Percentiles rank a stretch among this genome's conserved stretches.
Evolutionary conservation across 352 stramenopile genomes (phyloP).

Genomic region (Globisporangium orthogonon): DNA sequence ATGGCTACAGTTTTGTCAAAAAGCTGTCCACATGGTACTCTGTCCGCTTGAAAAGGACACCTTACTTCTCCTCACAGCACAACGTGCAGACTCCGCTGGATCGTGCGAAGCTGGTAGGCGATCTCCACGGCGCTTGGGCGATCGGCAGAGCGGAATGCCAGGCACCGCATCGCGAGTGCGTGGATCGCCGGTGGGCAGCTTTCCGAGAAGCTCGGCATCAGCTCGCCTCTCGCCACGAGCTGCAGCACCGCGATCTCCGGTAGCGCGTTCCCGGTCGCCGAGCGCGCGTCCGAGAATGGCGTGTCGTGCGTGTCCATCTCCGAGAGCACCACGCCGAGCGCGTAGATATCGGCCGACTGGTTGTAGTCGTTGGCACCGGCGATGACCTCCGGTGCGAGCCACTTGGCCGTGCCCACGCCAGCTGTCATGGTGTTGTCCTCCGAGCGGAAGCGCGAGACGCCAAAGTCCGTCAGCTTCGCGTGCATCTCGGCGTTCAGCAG

Average conservation of each 20-base stretch:
- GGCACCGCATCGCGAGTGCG: slow-evolving; percentile 23
- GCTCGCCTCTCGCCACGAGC: slow-evolving; percentile 26
- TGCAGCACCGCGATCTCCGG: slow-evolving; percentile 32
- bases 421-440: slow-evolving; percentile 24
- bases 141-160: slow-evolving; percentile 19
- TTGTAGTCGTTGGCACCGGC: slow-evolving; percentile 24
- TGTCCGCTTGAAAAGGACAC: slow-evolving; percentile 5
- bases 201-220: slow-evolving; percentile 24
- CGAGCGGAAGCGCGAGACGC: slow-evolving; percentile 25
- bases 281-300: slow-evolving; percentile 26
- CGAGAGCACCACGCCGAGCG: slow-evolving; percentile 28
- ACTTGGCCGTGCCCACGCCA: slow-evolving; percentile 21
- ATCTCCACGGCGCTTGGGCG: slow-evolving; percentile 19
- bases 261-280: slow-evolving; percentile 19
- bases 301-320: slow-evolving; percentile 39
- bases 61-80: too few relatives aligned
- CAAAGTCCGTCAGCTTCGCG: slow-evolving; percentile 37
- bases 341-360: slow-evolving; percentile 23
- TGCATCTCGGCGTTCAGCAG: slow-evolving; percentile 18
- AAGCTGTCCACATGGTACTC: too few relatives aligned
- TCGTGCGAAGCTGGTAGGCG: too few relatives aligned
- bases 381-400: slow-evolving; percentile 28
- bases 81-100: too few relatives aligned
- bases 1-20: background rate
- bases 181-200: slow-evolving; percentile 20